Percentiles rank a stretch among this genome's conserved stretches.
Conservation (phyloP, 805 yeast genomes). For the Sugiyamaella marilandica region DNA sequence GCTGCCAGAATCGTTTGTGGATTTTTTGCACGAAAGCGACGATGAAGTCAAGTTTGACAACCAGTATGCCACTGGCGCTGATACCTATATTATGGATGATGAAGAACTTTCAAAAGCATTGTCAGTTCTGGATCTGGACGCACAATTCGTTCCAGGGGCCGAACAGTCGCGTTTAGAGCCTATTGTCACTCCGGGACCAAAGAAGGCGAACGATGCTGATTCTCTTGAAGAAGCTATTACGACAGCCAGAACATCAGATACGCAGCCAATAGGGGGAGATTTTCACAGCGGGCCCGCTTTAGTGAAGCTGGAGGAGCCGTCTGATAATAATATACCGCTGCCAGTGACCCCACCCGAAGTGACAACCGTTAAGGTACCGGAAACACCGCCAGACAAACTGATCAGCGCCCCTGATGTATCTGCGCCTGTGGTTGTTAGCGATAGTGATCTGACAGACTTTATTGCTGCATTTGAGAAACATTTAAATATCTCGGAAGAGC, state of each 20-base stretch:
- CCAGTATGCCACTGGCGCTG: background rate
- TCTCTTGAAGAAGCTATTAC: background rate
- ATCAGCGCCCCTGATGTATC: background rate
- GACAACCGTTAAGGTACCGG: constrained; percentile 1
- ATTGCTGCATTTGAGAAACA: background rate
- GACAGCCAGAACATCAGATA: background rate
- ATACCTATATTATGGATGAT: background rate
- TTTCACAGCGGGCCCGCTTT: background rate
- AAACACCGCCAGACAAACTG: background rate
- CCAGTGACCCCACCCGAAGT: background rate
- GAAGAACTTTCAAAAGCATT: background rate
- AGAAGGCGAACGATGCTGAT: background rate
- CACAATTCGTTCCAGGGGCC: background rate
- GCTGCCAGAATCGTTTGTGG: background rate
- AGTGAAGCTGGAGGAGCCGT: background rate
- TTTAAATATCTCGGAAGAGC: background rate
- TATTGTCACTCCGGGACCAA: background rate
- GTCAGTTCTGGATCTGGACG: background rate
- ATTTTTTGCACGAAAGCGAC: background rate
- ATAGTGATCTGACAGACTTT: background rate
- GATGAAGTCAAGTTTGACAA: background rate
- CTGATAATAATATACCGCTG: background rate
- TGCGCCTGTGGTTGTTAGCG: background rate
- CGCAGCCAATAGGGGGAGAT: background rate
- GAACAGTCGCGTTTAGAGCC: no score